A percentile compares a stretch with the other conserved stretches of the same genome.
Evolutionary conservation across 2,329 filamentous ascomycete species (phyloP).

Genomic region (Xylaria sp.): DNA sequence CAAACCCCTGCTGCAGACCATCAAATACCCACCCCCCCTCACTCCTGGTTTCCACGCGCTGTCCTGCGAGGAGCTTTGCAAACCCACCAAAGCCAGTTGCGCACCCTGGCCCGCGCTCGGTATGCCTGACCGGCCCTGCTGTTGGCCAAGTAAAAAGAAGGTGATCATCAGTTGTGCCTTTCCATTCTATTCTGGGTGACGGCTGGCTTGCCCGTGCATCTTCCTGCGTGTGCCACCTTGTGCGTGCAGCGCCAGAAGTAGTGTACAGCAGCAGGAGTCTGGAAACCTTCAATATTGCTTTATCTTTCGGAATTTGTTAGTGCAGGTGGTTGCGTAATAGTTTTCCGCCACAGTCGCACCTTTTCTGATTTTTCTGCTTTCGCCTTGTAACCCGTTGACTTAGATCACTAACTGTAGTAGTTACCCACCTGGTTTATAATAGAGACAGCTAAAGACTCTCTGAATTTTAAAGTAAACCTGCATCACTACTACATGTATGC

Average conservation of each 20-base stretch:
- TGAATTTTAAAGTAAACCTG: background rate
- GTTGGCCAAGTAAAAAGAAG: slow-evolving; percentile 4
- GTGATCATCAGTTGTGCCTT: slow-evolving; percentile 13
- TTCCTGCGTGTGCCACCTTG: slow-evolving; percentile 25
- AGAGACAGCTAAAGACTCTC: background rate
- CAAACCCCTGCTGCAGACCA: slow-evolving; percentile 23
- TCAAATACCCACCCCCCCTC: slow-evolving; percentile 9
- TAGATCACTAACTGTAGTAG: too few species aligned
- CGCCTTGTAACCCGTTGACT: background rate
- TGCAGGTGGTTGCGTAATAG: background rate
- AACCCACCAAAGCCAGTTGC: slow-evolving; percentile 10
- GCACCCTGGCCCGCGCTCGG: slow-evolving; percentile 16
- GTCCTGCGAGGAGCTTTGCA: slow-evolving; percentile 30
- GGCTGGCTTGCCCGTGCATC: slow-evolving; percentile 14
- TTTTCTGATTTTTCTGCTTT: background rate
- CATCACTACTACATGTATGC: too few species aligned
- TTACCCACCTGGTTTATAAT: background rate
- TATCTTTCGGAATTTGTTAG: slow-evolving; percentile 14
- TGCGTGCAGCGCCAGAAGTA: slow-evolving; percentile 7
- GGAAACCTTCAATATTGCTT: too few species aligned
- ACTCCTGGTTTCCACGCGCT: slow-evolving; percentile 32
- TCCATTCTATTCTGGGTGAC: slow-evolving; percentile 22
- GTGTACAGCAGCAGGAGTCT: background rate
- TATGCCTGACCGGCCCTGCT: background rate
- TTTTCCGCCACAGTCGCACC: slow-evolving; percentile 8